Conservation (phyloP, 2,329 filamentous ascomycete species). For the Huntiella decipiens region DNA sequence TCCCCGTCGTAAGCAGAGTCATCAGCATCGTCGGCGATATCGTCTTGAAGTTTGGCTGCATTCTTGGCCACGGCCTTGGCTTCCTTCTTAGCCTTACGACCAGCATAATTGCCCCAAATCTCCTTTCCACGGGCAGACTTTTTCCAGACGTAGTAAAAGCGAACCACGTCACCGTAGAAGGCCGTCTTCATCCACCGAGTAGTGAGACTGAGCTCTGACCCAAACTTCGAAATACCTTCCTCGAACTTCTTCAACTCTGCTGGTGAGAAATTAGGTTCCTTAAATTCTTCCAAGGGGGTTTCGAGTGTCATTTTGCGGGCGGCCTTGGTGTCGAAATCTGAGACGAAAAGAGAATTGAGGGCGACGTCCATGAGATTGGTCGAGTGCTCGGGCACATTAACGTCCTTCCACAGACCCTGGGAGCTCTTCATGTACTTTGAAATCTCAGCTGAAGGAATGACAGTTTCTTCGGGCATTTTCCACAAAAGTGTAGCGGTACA, state of each 20-base stretch:
- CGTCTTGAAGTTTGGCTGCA: conserved; percentile 63
- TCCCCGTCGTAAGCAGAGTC: conserved; percentile 89
- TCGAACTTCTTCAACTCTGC: conserved; percentile 80
- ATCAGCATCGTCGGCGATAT: conserved; percentile 79
- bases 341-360: conserved; percentile 50
- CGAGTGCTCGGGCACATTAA: conserved; percentile 55
- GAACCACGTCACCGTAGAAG: conserved; percentile 55
- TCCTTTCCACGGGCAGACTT: conserved; percentile 71
- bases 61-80: conserved; percentile 53
- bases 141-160: conserved; percentile 97
- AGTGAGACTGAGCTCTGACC: conserved; percentile 71
- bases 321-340: conserved; percentile 50
- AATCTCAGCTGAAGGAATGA: conserved; percentile 37
- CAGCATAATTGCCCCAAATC: conserved; percentile 77
- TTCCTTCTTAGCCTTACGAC: conserved; percentile 79
- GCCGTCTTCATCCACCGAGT: conserved; percentile 73
- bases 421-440: conserved; percentile 60
- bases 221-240: conserved; percentile 73
- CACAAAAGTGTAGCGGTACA: conserved; percentile 63
- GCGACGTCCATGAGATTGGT: conserved; percentile 83
- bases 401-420: conserved; percentile 40
- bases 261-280: conserved; percentile 63
- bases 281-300: conserved; percentile 52
- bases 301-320: conserved; percentile 53
- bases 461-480: conserved; percentile 46